phyloP scores from a whole-genome alignment of 495 filamentous ascomycete genomes.

The Talaromyces borbonicus region DNA sequence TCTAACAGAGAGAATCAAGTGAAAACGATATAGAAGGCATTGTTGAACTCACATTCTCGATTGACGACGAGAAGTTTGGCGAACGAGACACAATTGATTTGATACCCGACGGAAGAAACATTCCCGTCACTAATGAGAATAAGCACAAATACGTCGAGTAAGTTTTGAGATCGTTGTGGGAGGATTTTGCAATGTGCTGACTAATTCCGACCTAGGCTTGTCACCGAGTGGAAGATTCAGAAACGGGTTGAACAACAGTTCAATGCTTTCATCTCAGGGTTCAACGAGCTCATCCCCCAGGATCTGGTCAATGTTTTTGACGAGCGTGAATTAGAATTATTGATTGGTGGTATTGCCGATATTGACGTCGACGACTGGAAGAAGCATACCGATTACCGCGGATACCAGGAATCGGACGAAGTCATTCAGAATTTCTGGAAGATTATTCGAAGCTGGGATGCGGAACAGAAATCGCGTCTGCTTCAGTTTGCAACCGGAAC shows the following conservation, averaged over 20 bases:
- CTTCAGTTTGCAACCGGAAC: constrained; percentile 97
- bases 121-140: constrained; percentile 94
- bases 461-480: constrained; percentile 93
- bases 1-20: constrained; percentile 30
- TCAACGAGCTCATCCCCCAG: constrained; percentile 93
- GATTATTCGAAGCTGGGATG: constrained; percentile 91
- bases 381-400: constrained; percentile 99
- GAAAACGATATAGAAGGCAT: constrained; percentile 94
- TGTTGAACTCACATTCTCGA: constrained; percentile 87
- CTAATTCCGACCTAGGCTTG: constrained; percentile 46
- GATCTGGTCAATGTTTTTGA: constrained; percentile 98
- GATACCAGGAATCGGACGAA: constrained; percentile 96
- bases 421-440: constrained; percentile 99
- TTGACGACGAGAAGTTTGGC: constrained; percentile 95
- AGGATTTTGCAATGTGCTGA: no score
- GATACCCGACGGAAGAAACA: constrained; percentile 81
- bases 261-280: constrained; percentile 92
- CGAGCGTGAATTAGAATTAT: constrained; percentile 88
- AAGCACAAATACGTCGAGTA: constrained; percentile 92
- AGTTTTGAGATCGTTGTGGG: no score
- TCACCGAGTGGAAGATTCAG: constrained; percentile 98
- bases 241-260: constrained; percentile 98
- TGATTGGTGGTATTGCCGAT: constrained; percentile 98
- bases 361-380: constrained; percentile 99
- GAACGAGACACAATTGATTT: constrained; percentile 87